Percentiles rank a stretch among this genome's conserved stretches.
Evolutionary conservation across 768 basidiomycete species (phyloP).

Genomic region (Amanita pseudoporphyria): DNA sequence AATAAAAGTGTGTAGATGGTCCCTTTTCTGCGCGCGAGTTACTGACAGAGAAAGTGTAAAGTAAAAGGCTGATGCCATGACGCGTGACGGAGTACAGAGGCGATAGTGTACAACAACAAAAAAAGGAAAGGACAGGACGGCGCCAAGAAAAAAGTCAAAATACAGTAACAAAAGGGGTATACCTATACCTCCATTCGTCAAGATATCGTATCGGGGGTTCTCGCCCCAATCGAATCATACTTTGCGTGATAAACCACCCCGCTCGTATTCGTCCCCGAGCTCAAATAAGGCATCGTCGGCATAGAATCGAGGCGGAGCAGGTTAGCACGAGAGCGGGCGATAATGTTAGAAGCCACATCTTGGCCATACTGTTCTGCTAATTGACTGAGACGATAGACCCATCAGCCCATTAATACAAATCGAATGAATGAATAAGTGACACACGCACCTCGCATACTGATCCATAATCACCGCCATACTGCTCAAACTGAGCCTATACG

Average conservation of each 20-base stretch:
- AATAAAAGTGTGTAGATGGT: too few relatives aligned
- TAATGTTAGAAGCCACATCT: constrained; percentile 43
- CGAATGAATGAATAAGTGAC: too few relatives aligned
- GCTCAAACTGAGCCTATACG: constrained; percentile 63
- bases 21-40: too few relatives aligned
- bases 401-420: too few relatives aligned
- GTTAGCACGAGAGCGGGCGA: constrained; percentile 42
- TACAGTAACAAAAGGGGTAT: too few relatives aligned
- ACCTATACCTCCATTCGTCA: neutral
- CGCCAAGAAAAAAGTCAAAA: too few relatives aligned
- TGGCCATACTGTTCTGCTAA: constrained; percentile 61
- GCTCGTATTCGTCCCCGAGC: neutral
- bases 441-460: constrained; percentile 67
- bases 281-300: constrained; percentile 2
- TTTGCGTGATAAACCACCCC: constrained; percentile 7
- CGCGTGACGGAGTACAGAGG: too few relatives aligned
- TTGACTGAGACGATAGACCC: too few relatives aligned
- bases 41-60: too few relatives aligned
- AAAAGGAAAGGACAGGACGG: too few relatives aligned
- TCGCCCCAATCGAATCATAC: constrained; percentile 5
- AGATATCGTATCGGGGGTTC: constrained; percentile 3
- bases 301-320: constrained; percentile 16
- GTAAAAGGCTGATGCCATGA: too few relatives aligned
- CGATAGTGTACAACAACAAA: too few relatives aligned
- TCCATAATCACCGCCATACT: constrained; percentile 83